A percentile compares a stretch with the other conserved stretches of the same genome.
phyloP scores from a whole-genome alignment of 495 filamentous ascomycete species.

The Wilcoxina mikolae region DNA sequence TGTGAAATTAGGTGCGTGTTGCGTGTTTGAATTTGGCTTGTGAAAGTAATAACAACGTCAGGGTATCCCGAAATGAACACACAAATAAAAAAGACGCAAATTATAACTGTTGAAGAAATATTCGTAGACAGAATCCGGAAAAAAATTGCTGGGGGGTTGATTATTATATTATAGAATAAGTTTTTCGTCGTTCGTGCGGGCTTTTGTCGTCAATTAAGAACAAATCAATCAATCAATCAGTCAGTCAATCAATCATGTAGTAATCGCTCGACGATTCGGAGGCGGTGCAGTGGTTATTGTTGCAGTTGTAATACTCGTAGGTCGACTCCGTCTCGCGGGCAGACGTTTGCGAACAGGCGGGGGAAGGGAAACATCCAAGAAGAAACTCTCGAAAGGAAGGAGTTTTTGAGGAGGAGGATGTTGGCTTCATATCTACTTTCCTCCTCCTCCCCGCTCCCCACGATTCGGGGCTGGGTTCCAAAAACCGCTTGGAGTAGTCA shows the following conservation, averaged over 20 bases:
- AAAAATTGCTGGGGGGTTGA: neutral
- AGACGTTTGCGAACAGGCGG: neutral
- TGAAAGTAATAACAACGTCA: no score
- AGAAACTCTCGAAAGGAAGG: neutral
- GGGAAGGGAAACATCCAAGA: neutral
- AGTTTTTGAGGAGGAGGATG: neutral
- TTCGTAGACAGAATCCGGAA: no score
- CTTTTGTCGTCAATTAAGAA: neutral
- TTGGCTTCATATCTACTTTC: neutral
- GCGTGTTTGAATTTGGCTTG: no score
- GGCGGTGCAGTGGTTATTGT: no score
- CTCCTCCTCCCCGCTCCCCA: neutral
- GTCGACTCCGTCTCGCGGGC: no score
- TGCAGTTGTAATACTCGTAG: no score
- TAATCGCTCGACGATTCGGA: neutral
- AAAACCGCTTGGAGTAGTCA: neutral
- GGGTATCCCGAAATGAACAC: neutral
- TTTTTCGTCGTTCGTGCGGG: neutral
- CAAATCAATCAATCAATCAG: neutral
- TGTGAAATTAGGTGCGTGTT: no score
- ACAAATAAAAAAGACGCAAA: neutral
- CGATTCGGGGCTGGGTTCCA: neutral
- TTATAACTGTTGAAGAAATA: no score
- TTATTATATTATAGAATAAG: neutral
- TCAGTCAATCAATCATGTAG: no score